phyloP scores from a whole-genome alignment of 2,329 filamentous ascomycete genomes.

The Fusarium abutilonis region DNA sequence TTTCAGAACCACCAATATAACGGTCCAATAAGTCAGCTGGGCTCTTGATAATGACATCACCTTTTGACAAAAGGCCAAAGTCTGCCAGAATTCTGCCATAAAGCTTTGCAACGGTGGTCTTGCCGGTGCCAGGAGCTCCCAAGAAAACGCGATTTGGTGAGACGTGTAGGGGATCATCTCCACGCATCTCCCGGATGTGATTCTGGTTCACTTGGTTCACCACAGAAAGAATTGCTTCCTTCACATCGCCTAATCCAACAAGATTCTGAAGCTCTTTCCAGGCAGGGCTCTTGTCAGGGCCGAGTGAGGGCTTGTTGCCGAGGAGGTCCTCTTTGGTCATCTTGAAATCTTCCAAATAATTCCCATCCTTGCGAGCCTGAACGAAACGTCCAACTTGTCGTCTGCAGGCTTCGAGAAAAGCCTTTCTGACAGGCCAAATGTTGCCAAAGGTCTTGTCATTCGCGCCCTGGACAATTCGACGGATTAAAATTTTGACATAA shows the following conservation, averaged over 20 bases:
- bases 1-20: slow-evolving; percentile 72
- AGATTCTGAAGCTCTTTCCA: slow-evolving; percentile 68
- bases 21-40: slow-evolving; percentile 76
- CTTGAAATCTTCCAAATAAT: slow-evolving; percentile 43
- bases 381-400: slow-evolving; percentile 68
- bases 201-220: slow-evolving; percentile 68
- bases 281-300: slow-evolving; percentile 60
- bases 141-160: slow-evolving; percentile 75
- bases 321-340: slow-evolving; percentile 73
- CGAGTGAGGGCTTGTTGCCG: slow-evolving; percentile 69
- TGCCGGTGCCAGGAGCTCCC: slow-evolving; percentile 76
- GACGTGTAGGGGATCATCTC: slow-evolving; percentile 65
- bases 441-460: slow-evolving; percentile 76
- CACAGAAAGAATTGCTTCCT: slow-evolving; percentile 57
- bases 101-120: slow-evolving; percentile 76
- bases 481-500: slow-evolving; percentile 69
- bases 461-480: slow-evolving; percentile 68
- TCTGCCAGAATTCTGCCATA: slow-evolving; percentile 75
- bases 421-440: slow-evolving; percentile 72
- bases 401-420: slow-evolving; percentile 56
- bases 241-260: slow-evolving; percentile 69
- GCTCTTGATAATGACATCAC: slow-evolving; percentile 72
- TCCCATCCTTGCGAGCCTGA: slow-evolving; percentile 46
- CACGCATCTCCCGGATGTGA: slow-evolving; percentile 70
- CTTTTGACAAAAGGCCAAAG: slow-evolving; percentile 64